Evolutionary conservation across 306 rosid species (phyloP).

Genomic region (Quercus agrifolia): DNA sequence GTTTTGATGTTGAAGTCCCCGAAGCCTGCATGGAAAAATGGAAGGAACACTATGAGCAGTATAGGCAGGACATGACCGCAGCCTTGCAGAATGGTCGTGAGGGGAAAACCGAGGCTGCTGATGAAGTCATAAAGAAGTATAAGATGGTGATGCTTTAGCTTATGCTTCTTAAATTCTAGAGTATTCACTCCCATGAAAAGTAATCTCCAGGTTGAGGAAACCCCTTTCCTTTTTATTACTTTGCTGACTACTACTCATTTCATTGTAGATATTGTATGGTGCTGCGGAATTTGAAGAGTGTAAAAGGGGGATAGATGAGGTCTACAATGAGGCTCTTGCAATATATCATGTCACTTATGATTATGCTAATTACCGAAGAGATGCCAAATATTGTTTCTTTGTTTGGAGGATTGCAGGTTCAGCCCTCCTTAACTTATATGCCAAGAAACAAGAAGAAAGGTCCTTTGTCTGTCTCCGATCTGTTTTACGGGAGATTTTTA

Average conservation of each 20-base stretch:
- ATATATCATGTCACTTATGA: conserved; percentile 51
- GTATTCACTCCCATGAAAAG: neutral
- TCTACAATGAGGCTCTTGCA: conserved; percentile 54
- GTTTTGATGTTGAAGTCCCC: conserved; percentile 57
- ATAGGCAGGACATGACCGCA: conserved; percentile 35
- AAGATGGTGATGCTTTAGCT: conserved; percentile 32
- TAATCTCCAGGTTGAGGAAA: neutral
- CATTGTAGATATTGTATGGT: conserved; percentile 43
- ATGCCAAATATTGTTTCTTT: conserved; percentile 26
- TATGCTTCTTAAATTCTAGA: neutral
- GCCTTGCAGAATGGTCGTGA: conserved; percentile 10
- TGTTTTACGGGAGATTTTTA: conserved; percentile 47
- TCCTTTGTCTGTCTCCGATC: conserved; percentile 19
- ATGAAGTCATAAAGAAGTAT: conserved; percentile 35
- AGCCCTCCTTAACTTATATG: conserved; percentile 32
- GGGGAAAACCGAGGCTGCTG: conserved; percentile 30
- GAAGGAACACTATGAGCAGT: conserved; percentile 22
- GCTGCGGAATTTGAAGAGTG: conserved; percentile 41
- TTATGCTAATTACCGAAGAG: conserved; percentile 3
- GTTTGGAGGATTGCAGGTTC: conserved; percentile 74
- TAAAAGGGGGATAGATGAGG: conserved; percentile 31
- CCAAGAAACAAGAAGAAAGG: conserved; percentile 24
- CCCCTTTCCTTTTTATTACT: neutral
- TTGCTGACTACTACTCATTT: conserved; percentile 5
- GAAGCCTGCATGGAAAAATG: conserved; percentile 27